A percentile compares a stretch with the other conserved stretches of the same genome.
phyloP scores from a whole-genome alignment of 306 rosid genomes.

The Gleditsia sinensis region DNA sequence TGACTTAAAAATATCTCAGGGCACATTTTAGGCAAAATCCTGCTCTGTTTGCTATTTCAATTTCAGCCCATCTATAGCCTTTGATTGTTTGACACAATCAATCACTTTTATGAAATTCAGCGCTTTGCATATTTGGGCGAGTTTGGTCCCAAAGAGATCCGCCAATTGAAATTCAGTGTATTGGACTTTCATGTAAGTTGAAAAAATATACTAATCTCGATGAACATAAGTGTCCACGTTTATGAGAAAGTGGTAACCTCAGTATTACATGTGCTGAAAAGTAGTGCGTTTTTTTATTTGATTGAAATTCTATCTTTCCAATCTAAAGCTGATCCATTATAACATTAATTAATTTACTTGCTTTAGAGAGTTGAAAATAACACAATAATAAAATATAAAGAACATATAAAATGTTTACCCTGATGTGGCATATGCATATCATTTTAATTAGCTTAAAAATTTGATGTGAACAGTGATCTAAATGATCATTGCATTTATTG shows the following conservation, averaged over 20 bases:
- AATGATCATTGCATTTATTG: too few species aligned
- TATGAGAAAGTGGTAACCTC: background rate
- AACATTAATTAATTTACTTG: background rate
- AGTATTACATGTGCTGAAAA: background rate
- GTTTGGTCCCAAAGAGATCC: background rate
- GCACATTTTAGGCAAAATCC: background rate
- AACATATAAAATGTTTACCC: background rate
- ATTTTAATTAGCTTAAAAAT: too few species aligned
- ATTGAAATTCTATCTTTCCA: background rate
- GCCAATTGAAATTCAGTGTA: background rate
- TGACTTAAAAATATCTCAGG: constrained; percentile 18
- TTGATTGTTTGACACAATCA: background rate
- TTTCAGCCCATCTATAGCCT: background rate
- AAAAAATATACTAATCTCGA: background rate
- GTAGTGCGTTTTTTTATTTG: background rate
- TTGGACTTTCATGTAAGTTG: background rate
- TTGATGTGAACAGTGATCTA: too few species aligned
- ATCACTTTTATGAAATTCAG: background rate
- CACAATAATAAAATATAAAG: background rate
- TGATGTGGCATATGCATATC: too few species aligned
- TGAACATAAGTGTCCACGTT: background rate
- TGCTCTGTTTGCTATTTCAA: background rate
- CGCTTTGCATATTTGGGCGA: background rate
- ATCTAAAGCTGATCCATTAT: background rate
- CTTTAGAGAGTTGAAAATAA: background rate